Evolutionary conservation across 768 basidiomycete genomes (phyloP).

Genomic region (Ephemerocybe angulata): DNA sequence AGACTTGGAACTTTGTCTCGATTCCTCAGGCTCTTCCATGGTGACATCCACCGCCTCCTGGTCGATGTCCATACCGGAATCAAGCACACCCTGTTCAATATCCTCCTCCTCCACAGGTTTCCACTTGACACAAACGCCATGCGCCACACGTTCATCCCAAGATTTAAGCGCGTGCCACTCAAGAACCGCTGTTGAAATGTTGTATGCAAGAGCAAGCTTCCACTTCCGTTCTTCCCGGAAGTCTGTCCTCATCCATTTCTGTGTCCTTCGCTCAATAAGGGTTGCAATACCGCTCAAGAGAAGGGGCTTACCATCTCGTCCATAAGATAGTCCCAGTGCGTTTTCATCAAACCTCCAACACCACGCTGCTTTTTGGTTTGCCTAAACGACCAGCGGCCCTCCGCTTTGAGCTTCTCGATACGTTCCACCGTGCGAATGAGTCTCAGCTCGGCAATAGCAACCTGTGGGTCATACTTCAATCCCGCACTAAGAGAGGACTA

Average conservation of each 20-base stretch:
- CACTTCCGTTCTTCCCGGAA: constrained; percentile 92
- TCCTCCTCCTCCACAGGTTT: constrained; percentile 29
- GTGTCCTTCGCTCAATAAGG: constrained; percentile 6
- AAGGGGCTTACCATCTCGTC: constrained; percentile 82
- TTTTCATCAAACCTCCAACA: constrained; percentile 68
- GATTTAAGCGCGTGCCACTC: constrained; percentile 81
- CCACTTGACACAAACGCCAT: constrained; percentile 70
- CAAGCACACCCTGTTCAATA: constrained; percentile 20
- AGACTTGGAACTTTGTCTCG: constrained; percentile 25
- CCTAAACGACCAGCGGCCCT: constrained; percentile 84
- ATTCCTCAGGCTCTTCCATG: constrained; percentile 15
- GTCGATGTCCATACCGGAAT: constrained; percentile 32
- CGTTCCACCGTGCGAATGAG: constrained; percentile 78
- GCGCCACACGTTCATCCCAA: constrained; percentile 57
- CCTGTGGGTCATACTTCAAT: constrained; percentile 35
- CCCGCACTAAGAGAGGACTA: not conserved
- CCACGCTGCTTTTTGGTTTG: constrained; percentile 94
- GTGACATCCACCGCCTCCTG: constrained; percentile 25
- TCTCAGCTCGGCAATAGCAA: constrained; percentile 76
- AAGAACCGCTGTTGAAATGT: constrained; percentile 74
- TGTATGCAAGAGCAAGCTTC: constrained; percentile 84
- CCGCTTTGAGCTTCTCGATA: constrained; percentile 78
- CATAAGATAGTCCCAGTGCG: constrained; percentile 93
- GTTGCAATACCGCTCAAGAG: not conserved
- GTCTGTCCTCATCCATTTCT: constrained; percentile 98